Evolutionary conservation across 768 basidiomycete species (phyloP).

Genomic region (Bullera alba): DNA sequence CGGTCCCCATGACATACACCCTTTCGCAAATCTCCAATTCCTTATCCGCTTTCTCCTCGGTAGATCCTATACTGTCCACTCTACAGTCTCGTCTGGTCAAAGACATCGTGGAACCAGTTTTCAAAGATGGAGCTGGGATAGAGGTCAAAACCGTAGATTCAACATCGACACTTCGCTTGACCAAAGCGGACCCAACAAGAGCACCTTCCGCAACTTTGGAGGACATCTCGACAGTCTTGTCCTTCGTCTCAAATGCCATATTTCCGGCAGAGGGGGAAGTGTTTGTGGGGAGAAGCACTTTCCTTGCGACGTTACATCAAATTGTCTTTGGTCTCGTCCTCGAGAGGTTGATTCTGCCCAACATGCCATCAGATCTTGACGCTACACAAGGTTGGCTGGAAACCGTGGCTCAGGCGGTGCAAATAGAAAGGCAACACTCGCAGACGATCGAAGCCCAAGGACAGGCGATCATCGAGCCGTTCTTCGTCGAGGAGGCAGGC

Average conservation of each 20-base stretch:
- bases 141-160: conserved; percentile 21
- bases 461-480: conserved; percentile 58
- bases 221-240: conserved; percentile 55
- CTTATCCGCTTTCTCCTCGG: conserved; percentile 47
- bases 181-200: conserved; percentile 50
- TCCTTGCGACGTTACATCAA: conserved; percentile 58
- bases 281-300: conserved; percentile 46
- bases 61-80: conserved; percentile 9
- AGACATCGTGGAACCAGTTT: conserved; percentile 32
- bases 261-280: conserved; percentile 55
- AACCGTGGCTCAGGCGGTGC: conserved; percentile 55
- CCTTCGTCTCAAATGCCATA: conserved; percentile 59
- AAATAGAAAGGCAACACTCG: conserved; percentile 54
- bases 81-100: conserved; percentile 23
- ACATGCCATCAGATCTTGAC: conserved; percentile 61
- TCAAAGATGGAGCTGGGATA: background rate
- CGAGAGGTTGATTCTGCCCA: conserved; percentile 60
- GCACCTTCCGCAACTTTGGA: conserved; percentile 51
- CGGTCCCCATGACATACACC: conserved; percentile 10
- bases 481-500: conserved; percentile 59
- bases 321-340: conserved; percentile 60
- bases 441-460: conserved; percentile 32
- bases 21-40: conserved; percentile 16
- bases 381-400: conserved; percentile 59
- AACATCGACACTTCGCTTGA: conserved; percentile 50